Conservation (phyloP, 2,329 filamentous ascomycete genomes). For the Chrysoporthe puriensis region DNA sequence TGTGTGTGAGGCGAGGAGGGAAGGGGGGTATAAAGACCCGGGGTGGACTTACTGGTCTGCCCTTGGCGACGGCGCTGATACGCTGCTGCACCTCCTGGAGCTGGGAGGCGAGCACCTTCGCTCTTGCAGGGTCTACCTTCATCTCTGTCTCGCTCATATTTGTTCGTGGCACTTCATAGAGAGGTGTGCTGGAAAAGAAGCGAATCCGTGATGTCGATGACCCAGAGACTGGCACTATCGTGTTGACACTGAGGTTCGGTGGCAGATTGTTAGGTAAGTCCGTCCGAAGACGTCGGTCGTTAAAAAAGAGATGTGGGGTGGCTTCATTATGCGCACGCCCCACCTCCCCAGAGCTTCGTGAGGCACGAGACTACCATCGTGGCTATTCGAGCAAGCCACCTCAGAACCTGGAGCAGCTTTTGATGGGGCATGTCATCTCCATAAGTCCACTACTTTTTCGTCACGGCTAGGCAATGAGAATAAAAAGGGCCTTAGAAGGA, state of each 20-base stretch:
- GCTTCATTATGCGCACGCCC: background rate
- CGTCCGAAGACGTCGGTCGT: background rate
- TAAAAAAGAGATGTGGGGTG: background rate
- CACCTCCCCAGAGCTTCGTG: background rate
- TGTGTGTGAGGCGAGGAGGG: constrained; percentile 24
- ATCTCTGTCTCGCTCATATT: constrained; percentile 57
- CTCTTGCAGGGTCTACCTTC: constrained; percentile 65
- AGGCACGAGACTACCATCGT: background rate
- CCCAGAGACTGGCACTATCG: background rate
- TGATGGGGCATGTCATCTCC: background rate
- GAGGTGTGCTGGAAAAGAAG: background rate
- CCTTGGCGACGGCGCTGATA: constrained; percentile 56
- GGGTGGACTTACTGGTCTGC: constrained; percentile 55
- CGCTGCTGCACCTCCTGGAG: constrained; percentile 63
- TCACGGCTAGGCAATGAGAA: background rate
- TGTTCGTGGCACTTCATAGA: background rate
- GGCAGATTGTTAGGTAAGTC: background rate
- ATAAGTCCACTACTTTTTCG: background rate
- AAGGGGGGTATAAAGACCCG: background rate
- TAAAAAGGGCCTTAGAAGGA: background rate
- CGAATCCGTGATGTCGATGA: background rate
- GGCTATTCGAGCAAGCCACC: background rate
- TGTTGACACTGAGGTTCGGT: background rate
- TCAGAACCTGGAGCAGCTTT: background rate
- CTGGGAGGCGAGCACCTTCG: constrained; percentile 64